These are phyloP conservation scores for Aspergillus puulaauensis DNA, from an alignment of 2,329 filamentous ascomycete genomes.

Conservation along the genomic window DNA sequence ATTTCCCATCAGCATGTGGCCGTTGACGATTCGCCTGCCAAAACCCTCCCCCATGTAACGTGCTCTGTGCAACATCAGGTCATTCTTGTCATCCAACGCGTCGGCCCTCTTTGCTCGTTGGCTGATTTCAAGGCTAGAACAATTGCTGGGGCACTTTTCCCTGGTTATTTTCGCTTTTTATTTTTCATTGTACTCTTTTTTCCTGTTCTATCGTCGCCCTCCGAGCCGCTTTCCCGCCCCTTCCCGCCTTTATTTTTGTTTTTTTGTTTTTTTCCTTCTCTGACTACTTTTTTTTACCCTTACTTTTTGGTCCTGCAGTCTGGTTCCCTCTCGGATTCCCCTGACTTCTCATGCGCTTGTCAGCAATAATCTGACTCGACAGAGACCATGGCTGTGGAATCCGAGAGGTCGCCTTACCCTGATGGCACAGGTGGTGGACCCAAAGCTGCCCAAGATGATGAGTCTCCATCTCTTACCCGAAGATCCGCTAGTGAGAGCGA, in stretches of 20 bases:
- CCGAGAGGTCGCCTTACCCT: constrained; percentile 37
- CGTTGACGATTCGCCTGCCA: constrained; percentile 32
- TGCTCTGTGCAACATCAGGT: constrained; percentile 29
- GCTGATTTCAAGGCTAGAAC: constrained; percentile 12
- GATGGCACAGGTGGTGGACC: constrained; percentile 31
- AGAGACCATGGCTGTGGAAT: constrained; percentile 35
- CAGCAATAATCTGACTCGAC: constrained; percentile 27
- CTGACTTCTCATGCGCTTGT: constrained; percentile 34
- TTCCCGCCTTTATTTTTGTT: constrained; percentile 14
- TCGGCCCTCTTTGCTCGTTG: constrained; percentile 19
- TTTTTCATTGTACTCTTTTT: constrained; percentile 10
- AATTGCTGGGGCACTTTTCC: constrained; percentile 18
- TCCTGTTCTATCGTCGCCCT: neutral
- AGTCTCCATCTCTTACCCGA: constrained; percentile 24
- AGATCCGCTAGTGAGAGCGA: constrained; percentile 31
- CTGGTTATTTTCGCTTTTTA: constrained; percentile 12
- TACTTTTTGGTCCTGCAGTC: constrained; percentile 23
- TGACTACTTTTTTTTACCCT: constrained; percentile 7
- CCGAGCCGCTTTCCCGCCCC: constrained; percentile 11
- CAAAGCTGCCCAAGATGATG: constrained; percentile 28
- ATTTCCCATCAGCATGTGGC: constrained; percentile 34
- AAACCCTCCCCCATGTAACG: constrained; percentile 34
- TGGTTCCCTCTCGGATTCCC: constrained; percentile 35
- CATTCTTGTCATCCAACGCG: constrained; percentile 14
- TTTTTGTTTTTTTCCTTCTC: constrained; percentile 3